Base-by-base conservation (phyloP, 2,329 filamentous ascomycete genomes). In the Neocatenulostroma microsporum region DNA sequence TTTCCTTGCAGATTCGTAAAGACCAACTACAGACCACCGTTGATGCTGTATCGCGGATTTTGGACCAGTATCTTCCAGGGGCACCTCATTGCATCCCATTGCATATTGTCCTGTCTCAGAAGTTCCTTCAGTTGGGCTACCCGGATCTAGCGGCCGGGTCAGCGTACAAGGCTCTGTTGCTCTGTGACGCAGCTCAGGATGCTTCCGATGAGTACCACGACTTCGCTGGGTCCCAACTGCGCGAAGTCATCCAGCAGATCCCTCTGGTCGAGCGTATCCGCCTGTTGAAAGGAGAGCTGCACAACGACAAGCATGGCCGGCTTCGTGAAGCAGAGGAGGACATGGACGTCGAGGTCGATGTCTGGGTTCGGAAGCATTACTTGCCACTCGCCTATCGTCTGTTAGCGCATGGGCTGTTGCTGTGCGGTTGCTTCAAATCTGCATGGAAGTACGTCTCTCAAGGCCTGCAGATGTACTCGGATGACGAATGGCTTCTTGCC, bases 91-190 rank as follows among this genome's bases (percentile, higher is more conserved):
- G 42, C 26, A 13, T 45, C 5, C 40, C 50, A 3, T 25, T 55
- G 5, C 53, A 56, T 27, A 39, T 58, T 28, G 72, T 81, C 45
- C 76, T 88, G 21, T 85, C 85, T 17, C 65, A 74, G 21, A 68
- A 82, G 27, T 78, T 95, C 60, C 73, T 78, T 12, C 68, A 77
- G 30, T 70, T 95, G 30, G 84, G 78, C 24, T 96, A 94, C 60
- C 85, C 86, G 0, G 91, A 98, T 59, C 74, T 98, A 25, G 87
- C 87, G 4, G 80, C 82, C 9, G 85, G 86, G 21, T 88, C 95
- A 67, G 85, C 86, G 4, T 96, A 96, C 58, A 81, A 83, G 37
- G 87, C 88, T 1, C 71, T 96, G 13, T 74, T 94, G 3, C 67
- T 98, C 30, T 74, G 83, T 12, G 89, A 96, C 55, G 85, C 91